phyloP scores from a whole-genome alignment of 345 rosid species.

The Boechera divaricarpa region DNA sequence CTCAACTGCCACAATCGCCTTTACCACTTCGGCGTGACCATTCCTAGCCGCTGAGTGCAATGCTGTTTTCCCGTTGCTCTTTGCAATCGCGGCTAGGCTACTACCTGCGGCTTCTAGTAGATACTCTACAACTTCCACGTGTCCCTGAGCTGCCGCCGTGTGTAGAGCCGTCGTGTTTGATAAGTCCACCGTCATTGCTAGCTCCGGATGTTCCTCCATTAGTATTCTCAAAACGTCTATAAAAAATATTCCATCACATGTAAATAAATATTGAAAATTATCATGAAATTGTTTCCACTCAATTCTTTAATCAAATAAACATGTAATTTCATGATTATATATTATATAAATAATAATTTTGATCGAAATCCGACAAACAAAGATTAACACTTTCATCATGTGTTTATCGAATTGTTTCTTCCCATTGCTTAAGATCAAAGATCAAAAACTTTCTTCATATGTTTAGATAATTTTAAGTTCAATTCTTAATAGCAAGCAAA shows the following conservation, averaged over 20 bases:
- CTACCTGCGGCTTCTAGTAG: slow-evolving; percentile 69
- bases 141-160: slow-evolving; percentile 92
- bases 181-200: slow-evolving; percentile 93
- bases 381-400: neutral
- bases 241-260: neutral
- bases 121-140: slow-evolving; percentile 69
- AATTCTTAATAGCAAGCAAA: neutral
- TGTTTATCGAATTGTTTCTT: neutral
- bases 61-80: slow-evolving; percentile 91
- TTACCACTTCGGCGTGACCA: slow-evolving; percentile 78
- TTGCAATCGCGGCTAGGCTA: slow-evolving; percentile 79
- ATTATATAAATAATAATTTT: too few species aligned
- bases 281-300: neutral
- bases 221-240: slow-evolving; percentile 72
- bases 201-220: slow-evolving; percentile 78
- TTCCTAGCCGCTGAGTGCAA: slow-evolving; percentile 93
- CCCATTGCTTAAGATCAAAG: neutral
- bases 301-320: neutral
- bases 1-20: slow-evolving; percentile 65
- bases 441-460: neutral
- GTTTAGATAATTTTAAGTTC: neutral
- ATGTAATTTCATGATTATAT: too few species aligned
- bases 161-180: slow-evolving; percentile 89
- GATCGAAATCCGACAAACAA: neutral
- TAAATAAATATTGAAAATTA: too few species aligned